phyloP scores from a whole-genome alignment of 2,329 filamentous ascomycete genomes.

The Metarhizium anisopliae region DNA sequence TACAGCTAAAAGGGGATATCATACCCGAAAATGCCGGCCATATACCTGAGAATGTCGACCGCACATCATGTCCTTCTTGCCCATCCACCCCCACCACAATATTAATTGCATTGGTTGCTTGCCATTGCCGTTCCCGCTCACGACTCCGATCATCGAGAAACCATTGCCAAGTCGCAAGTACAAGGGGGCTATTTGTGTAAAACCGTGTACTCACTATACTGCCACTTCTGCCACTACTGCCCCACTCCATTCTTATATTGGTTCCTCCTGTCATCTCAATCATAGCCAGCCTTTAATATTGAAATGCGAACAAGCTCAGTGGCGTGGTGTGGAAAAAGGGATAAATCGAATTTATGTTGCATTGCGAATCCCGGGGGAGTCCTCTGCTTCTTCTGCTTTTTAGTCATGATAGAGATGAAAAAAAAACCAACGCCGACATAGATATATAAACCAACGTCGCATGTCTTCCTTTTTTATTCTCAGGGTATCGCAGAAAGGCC shows the following conservation, averaged over 20 bases:
- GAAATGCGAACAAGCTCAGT: slow-evolving; percentile 19
- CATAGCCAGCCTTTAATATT: slow-evolving; percentile 17
- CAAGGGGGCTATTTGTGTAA: not conserved
- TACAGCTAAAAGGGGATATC: slow-evolving; percentile 13
- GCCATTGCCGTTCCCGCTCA: slow-evolving; percentile 7
- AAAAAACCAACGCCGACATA: slow-evolving; percentile 40
- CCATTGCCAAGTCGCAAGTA: slow-evolving; percentile 4
- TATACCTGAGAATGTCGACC: slow-evolving; percentile 12
- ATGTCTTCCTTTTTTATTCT: slow-evolving; percentile 18
- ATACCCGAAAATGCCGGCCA: slow-evolving; percentile 5
- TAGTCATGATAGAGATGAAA: slow-evolving; percentile 23
- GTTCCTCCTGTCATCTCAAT: slow-evolving; percentile 23
- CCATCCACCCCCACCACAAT: slow-evolving; percentile 6
- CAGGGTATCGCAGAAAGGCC: slow-evolving; percentile 23
- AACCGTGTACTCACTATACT: slow-evolving; percentile 2
- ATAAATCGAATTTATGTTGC: slow-evolving; percentile 21
- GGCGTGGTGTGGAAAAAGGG: slow-evolving; percentile 21
- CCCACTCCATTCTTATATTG: slow-evolving; percentile 10
- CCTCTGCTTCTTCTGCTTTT: slow-evolving; percentile 33
- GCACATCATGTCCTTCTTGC: slow-evolving; percentile 7
- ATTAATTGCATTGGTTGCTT: slow-evolving; percentile 9
- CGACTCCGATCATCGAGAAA: slow-evolving; percentile 1
- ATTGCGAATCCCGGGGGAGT: slow-evolving; percentile 30
- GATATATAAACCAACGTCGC: slow-evolving; percentile 37
- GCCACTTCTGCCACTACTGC: slow-evolving; percentile 5